These are phyloP conservation scores for Epichloe brachyelytri DNA, from an alignment of 2,329 filamentous ascomycete species.

Conservation along the genomic window DNA sequence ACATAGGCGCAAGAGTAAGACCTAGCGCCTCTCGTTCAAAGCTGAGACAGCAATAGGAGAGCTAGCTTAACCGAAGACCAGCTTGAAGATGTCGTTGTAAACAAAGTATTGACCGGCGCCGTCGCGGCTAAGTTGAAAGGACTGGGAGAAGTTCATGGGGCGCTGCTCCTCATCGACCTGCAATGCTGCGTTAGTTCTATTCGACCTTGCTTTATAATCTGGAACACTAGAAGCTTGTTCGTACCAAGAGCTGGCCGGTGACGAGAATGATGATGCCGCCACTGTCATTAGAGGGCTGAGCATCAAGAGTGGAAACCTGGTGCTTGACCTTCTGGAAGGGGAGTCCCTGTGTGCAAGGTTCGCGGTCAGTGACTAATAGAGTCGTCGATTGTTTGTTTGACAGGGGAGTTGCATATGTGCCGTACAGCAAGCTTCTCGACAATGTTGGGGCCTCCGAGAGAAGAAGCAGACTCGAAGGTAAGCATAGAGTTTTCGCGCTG, in stretches of 20 bases:
- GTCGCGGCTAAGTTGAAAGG: slow-evolving; percentile 72
- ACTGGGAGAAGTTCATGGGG: slow-evolving; percentile 84
- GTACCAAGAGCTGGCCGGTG: slow-evolving; percentile 72
- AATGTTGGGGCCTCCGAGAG: slow-evolving; percentile 53
- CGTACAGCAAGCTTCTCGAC: slow-evolving; percentile 70
- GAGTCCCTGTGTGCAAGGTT: slow-evolving; percentile 40
- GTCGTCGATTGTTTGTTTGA: not conserved
- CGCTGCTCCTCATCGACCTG: slow-evolving; percentile 77
- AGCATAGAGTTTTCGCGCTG: slow-evolving; percentile 80
- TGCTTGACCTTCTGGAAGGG: slow-evolving; percentile 76
- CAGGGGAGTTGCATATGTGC: not conserved
- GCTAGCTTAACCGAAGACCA: slow-evolving; percentile 51
- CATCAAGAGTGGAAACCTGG: slow-evolving; percentile 63
- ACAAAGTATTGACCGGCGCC: slow-evolving; percentile 64
- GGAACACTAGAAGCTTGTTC: slow-evolving; percentile 15
- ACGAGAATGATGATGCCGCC: slow-evolving; percentile 76
- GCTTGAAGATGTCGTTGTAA: slow-evolving; percentile 89
- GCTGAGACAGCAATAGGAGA: not conserved
- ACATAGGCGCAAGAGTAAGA: not conserved
- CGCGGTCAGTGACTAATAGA: not conserved
- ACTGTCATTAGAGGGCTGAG: slow-evolving; percentile 56
- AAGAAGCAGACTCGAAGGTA: slow-evolving; percentile 68
- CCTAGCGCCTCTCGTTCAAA: not conserved
- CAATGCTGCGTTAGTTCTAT: not conserved
- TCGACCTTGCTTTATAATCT: not conserved